Evolutionary conservation across 768 basidiomycete genomes (phyloP).

Genomic region (Amanita rubescens): DNA sequence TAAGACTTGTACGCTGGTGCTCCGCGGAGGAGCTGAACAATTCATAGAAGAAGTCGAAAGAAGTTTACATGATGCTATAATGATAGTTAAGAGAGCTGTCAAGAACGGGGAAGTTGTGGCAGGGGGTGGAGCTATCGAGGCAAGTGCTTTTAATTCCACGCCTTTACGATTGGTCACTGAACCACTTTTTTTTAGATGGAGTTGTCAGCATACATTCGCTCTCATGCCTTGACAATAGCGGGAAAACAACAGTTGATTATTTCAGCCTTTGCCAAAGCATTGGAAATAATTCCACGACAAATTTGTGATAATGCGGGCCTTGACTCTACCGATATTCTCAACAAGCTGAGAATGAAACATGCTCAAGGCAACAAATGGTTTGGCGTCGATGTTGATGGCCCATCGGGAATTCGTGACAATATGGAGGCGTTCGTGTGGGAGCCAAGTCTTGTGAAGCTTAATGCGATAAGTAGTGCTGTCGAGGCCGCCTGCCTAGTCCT

Average conservation of each 20-base stretch:
- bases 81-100: constrained; percentile 98
- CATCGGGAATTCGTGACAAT: constrained; percentile 87
- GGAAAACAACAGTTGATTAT: constrained; percentile 94
- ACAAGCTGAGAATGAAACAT: constrained; percentile 96
- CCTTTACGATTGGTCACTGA: not conserved
- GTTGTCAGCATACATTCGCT: constrained; percentile 88
- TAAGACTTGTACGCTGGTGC: constrained; percentile 90
- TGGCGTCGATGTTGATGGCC: constrained; percentile 91
- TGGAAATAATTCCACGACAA: constrained; percentile 96
- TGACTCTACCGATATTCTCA: constrained; percentile 94
- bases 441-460: constrained; percentile 89
- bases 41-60: constrained; percentile 98
- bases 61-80: constrained; percentile 96
- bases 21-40: constrained; percentile 96
- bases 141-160: constrained; percentile 24
- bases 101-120: constrained; percentile 95
- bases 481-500: constrained; percentile 96
- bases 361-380: constrained; percentile 84
- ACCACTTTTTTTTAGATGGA: constrained; percentile 68
- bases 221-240: constrained; percentile 85
- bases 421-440: constrained; percentile 99
- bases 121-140: constrained; percentile 96
- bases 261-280: constrained; percentile 91
- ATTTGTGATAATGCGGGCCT: constrained; percentile 98
- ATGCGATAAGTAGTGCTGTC: constrained; percentile 90